Conservation (phyloP, 306 rosid genomes). For the Casuarina equisetifolia region DNA sequence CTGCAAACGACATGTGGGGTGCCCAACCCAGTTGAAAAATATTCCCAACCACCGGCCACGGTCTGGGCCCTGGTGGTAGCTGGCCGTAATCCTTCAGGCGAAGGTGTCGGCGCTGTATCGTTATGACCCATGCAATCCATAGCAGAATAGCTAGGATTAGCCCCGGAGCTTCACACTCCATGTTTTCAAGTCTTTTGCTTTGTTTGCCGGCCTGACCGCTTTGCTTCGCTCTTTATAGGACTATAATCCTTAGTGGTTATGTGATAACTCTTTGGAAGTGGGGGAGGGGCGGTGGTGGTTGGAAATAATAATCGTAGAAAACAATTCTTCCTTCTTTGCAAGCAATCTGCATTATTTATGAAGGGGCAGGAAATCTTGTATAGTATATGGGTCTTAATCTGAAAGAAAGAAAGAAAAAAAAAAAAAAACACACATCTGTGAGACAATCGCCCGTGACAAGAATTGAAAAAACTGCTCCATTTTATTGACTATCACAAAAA, state of each 20-base stretch:
- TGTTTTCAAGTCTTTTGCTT: neutral
- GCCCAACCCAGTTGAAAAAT: slow-evolving; percentile 60
- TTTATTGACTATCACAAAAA: too few relatives aligned
- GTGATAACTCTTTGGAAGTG: neutral
- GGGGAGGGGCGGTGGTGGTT: too few relatives aligned
- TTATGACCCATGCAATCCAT: slow-evolving; percentile 32
- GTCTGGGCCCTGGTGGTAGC: slow-evolving; percentile 84
- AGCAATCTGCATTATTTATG: too few relatives aligned
- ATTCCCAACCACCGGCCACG: slow-evolving; percentile 80
- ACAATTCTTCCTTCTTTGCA: too few relatives aligned
- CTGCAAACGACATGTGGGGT: slow-evolving; percentile 64
- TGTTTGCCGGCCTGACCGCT: neutral
- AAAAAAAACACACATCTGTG: too few relatives aligned
- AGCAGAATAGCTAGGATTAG: slow-evolving; percentile 25
- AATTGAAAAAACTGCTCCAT: too few relatives aligned
- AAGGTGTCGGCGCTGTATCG: slow-evolving; percentile 9
- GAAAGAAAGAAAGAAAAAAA: too few relatives aligned
- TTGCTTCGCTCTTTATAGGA: neutral
- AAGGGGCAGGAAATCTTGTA: too few relatives aligned
- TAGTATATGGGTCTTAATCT: too few relatives aligned
- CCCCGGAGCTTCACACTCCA: slow-evolving; percentile 36
- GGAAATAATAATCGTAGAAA: too few relatives aligned
- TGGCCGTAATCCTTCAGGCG: slow-evolving; percentile 5
- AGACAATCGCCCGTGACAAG: too few relatives aligned
- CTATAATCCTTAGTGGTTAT: neutral